Evolutionary conservation across 1,284 basidiomycete genomes (phyloP), one percentile per base, ranked within the genome.

Genomic region (Xerocomus amazonicus): DNA sequence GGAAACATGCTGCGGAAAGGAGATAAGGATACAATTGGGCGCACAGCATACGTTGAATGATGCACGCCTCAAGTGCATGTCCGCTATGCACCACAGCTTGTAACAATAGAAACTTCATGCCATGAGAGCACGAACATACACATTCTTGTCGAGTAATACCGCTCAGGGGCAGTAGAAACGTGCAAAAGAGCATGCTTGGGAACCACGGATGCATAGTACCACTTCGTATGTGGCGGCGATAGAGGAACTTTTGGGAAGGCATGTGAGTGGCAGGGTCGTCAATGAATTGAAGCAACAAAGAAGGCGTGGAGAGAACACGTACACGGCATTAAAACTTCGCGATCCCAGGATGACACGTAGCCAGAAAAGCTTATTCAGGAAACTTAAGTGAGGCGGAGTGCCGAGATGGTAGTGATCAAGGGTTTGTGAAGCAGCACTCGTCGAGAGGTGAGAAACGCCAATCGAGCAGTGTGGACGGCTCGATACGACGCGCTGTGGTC

Each of bases 61-160:
- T 65, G 50, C 67, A 67, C 52, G 67, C 62, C 50, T 59, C 10
- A 53, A 39, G 45, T 51, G 66, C 64, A 54, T 68, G 63, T 34
- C 47, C 48, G 51, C 54, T 56, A 46, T 52, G 51, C 48, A 59
- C 50, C 53, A 60, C 53, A 52, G 57, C 50, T 52, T 48, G 50
- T 47, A 42, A 39, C 48, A 48, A 66, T 63, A 60, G 39, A 51
- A 48, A 47, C 53, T 59, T 43, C 48, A 7, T 31, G 29, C 29
- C 48, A 47, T 34, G 35, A 35, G 34, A 40, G 37, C 32, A 50
- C 43, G 45, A 43, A 54, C 47, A 65, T 54, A 51, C 43, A n/a
- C 26, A 43, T 54, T 49, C 54, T 56, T 49, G 52, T 48, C 52
- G 56, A 38, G 52, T 68, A 65, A 61, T 60, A 51, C 56, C 56